Evolutionary conservation across 768 basidiomycete species (phyloP), one percentile per base, ranked within the genome.

Genomic region (Postia placenta): DNA sequence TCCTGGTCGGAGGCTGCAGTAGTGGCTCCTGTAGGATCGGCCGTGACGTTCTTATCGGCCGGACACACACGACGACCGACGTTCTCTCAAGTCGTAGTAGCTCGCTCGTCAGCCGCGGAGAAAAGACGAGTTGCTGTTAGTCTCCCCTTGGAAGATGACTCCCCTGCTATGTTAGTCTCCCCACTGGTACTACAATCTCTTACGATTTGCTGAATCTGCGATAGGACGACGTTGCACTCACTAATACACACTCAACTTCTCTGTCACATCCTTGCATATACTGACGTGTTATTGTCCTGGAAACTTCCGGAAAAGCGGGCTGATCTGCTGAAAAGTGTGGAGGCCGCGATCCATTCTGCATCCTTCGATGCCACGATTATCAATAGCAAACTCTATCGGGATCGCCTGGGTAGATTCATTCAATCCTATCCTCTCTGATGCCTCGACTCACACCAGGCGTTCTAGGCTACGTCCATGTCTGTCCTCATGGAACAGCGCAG

Each of bases 201-300:
- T n/a, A n/a, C n/a, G n/a, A n/a, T n/a, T n/a, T n/a, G n/a, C n/a
- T n/a, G n/a, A n/a, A n/a, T n/a, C n/a, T n/a, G n/a, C n/a, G n/a
- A n/a, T 15, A 33, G 30, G 15, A 33, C 30, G 15, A 7, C 30
- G 7, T 15, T 33, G 30, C 45, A 2, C 27, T 47, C 36, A 37
- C 27, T 9, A 14, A 59, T 77, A 45, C 70, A 79, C 19, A 64
- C 69, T 19, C 76, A 74, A 48, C 53, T 74, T 28, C 60, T 70
- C 19, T 66, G 61, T 6, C 87, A 92, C 62, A 70, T 92, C 19
- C 66, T 80, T 37, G 71, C 74, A 1, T 93, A 92, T 60, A 85
- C 86, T 5, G 87, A 92, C 48, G 67, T 85, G 53, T 69, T 93
- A 20, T 79, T 80, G 54, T 69, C 81, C 38, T 93, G 91, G 92